Evolutionary conservation across 176 grass and related monocot genomes (phyloP).

Genomic region (Musa troglodytarum): DNA sequence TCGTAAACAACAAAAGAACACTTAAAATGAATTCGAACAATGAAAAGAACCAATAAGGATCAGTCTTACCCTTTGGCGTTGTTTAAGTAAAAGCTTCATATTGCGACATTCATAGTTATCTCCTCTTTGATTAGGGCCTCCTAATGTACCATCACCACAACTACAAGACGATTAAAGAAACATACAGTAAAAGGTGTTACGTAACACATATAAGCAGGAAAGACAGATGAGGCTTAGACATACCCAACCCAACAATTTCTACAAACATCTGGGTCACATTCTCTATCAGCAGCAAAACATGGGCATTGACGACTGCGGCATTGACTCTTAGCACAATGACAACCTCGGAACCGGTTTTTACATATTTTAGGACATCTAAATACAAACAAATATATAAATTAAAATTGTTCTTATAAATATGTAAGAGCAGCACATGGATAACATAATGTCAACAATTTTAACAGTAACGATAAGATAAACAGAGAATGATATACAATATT

Average conservation of each 20-base stretch:
- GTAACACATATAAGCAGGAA: slow-evolving; percentile 11
- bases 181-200: not conserved
- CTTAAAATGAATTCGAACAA: not conserved
- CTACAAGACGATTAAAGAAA: slow-evolving; percentile 34
- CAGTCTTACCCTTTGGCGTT: slow-evolving; percentile 75
- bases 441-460: not conserved
- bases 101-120: slow-evolving; percentile 98
- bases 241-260: slow-evolving; percentile 99
- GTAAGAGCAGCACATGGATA: not conserved
- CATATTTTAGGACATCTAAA: slow-evolving; percentile 89
- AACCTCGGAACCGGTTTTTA: slow-evolving; percentile 94
- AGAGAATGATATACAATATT: not conserved
- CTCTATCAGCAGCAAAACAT: slow-evolving; percentile 96
- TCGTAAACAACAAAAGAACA: not conserved
- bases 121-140: slow-evolving; percentile 88
- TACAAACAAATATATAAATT: slow-evolving; percentile 14
- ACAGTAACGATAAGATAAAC: not conserved
- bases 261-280: slow-evolving; percentile 97
- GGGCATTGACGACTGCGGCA: slow-evolving; percentile 96
- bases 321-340: slow-evolving; percentile 95
- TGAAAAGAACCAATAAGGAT: slow-evolving; percentile 17
- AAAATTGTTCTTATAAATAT: too few relatives aligned
- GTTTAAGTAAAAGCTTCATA: slow-evolving; percentile 97
- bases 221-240: slow-evolving; percentile 27
- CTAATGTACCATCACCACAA: slow-evolving; percentile 92